Conservation (phyloP, 1,284 basidiomycete genomes). For the Volvariella volvacea region DNA sequence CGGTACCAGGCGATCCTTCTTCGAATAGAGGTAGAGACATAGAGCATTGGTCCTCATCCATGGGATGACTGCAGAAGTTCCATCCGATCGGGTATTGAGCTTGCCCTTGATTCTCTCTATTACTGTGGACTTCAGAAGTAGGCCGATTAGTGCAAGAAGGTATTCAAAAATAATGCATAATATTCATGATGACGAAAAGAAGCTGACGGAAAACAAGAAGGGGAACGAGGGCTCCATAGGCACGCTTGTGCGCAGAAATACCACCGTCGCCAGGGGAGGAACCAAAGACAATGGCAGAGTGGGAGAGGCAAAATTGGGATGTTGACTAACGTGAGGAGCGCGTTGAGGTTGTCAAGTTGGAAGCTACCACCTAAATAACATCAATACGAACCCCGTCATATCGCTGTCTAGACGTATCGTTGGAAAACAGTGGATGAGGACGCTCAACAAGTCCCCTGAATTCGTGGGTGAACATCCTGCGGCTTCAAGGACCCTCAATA, state of each 20-base stretch:
- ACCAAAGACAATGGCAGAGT: slow-evolving; percentile 43
- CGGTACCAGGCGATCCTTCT: slow-evolving; percentile 38
- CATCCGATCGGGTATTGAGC: slow-evolving; percentile 4
- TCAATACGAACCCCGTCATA: no score
- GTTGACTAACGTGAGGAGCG: no score
- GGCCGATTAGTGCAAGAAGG: background rate
- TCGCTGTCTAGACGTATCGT: no score
- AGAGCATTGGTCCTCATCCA: slow-evolving; percentile 38
- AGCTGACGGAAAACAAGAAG: slow-evolving; percentile 50
- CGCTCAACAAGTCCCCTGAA: no score
- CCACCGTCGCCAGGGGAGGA: slow-evolving; percentile 37
- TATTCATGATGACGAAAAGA: no score
- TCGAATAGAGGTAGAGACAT: slow-evolving; percentile 49
- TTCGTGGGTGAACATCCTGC: no score
- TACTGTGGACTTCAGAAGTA: background rate
- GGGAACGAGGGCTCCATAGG: slow-evolving; percentile 44
- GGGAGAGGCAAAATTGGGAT: no score
- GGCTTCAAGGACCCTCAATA: no score
- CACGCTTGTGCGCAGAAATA: slow-evolving; percentile 22
- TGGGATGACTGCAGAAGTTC: slow-evolving; percentile 32
- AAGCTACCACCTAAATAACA: no score
- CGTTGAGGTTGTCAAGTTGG: no score
- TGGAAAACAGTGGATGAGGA: no score
- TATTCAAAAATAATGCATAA: slow-evolving; percentile 9
- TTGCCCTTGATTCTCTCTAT: no score